phyloP scores from a whole-genome alignment of 2,329 filamentous ascomycete genomes.

The Cercospora sp. region DNA sequence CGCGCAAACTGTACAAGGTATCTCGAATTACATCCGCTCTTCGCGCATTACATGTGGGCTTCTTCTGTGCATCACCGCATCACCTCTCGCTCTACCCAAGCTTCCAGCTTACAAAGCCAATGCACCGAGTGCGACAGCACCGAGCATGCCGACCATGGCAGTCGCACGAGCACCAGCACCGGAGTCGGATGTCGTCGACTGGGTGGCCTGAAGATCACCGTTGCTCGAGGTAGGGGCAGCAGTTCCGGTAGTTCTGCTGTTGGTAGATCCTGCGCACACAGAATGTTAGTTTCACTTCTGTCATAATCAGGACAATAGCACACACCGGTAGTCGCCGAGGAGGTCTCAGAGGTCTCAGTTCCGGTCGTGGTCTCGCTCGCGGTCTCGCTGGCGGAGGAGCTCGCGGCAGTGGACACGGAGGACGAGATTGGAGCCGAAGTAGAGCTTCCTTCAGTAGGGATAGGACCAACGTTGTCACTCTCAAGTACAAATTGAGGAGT shows the following conservation, averaged over 20 bases:
- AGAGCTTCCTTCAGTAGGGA: conserved; percentile 37
- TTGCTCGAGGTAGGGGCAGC: conserved; percentile 8
- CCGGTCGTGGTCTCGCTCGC: conserved; percentile 12
- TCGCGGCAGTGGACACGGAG: conserved; percentile 16
- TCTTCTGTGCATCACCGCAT: not conserved
- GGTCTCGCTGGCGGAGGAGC: conserved; percentile 10
- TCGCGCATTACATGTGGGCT: not conserved
- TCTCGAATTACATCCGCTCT: not conserved
- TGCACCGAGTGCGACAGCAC: conserved; percentile 33
- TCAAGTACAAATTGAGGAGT: conserved; percentile 53
- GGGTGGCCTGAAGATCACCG: conserved; percentile 6
- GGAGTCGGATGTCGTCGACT: conserved; percentile 7
- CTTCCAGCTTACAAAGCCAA: conserved; percentile 26
- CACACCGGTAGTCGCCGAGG: not conserved
- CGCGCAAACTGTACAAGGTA: not conserved
- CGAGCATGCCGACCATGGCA: conserved; percentile 30
- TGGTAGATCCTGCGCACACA: not conserved
- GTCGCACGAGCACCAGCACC: conserved; percentile 29
- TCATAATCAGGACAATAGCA: not conserved
- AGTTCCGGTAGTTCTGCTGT: not conserved
- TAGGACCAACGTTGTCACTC: conserved; percentile 45
- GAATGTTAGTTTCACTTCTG: not conserved
- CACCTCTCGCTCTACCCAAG: too few relatives aligned
- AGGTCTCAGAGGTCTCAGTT: not conserved
- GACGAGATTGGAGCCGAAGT: conserved; percentile 18